A percentile compares a stretch with the other conserved stretches of the same genome.
Conservation (phyloP, 1,284 basidiomycete species). For the Rhodotorula sp. region DNA sequence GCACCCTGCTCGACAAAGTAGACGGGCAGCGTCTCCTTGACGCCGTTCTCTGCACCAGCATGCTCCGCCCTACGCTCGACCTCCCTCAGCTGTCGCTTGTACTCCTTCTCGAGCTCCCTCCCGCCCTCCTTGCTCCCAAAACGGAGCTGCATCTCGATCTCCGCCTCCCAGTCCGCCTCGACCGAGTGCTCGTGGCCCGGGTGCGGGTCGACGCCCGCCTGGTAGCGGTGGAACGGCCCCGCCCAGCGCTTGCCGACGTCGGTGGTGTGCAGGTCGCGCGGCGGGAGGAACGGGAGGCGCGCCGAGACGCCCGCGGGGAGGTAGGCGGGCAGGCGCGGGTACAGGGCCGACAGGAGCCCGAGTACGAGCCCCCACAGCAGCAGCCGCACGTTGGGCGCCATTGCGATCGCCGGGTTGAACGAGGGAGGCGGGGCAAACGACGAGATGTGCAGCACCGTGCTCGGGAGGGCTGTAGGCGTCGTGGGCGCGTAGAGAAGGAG, state of each 20-base stretch:
- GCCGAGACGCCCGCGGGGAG: slow-evolving; percentile 12
- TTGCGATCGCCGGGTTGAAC: neutral
- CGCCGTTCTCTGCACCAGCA: slow-evolving; percentile 28
- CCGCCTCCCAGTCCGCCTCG: slow-evolving; percentile 29
- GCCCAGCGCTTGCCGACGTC: slow-evolving; percentile 17
- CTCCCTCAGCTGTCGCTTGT: slow-evolving; percentile 27
- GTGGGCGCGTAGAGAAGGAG: neutral
- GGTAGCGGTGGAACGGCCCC: slow-evolving; percentile 23
- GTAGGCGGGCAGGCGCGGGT: slow-evolving; percentile 19
- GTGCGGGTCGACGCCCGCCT: slow-evolving; percentile 11
- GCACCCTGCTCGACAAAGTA: slow-evolving; percentile 35
- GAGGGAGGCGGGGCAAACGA: neutral
- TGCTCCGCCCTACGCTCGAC: slow-evolving; percentile 26
- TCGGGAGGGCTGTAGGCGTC: neutral
- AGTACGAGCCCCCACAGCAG: slow-evolving; percentile 24
- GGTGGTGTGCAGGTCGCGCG: slow-evolving; percentile 4
- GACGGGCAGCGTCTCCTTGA: slow-evolving; percentile 25
- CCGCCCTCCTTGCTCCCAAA: slow-evolving; percentile 35
- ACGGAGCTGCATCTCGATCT: slow-evolving; percentile 31
- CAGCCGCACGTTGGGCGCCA: slow-evolving; percentile 23
- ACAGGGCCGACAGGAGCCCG: slow-evolving; percentile 23
- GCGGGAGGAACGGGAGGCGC: slow-evolving; percentile 26
- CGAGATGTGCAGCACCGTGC: neutral
- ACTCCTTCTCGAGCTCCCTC: slow-evolving; percentile 34
- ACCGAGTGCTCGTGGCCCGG: slow-evolving; percentile 23